phyloP scores from a whole-genome alignment of 2,329 filamentous ascomycete genomes.

The Penicillium crustosum region DNA sequence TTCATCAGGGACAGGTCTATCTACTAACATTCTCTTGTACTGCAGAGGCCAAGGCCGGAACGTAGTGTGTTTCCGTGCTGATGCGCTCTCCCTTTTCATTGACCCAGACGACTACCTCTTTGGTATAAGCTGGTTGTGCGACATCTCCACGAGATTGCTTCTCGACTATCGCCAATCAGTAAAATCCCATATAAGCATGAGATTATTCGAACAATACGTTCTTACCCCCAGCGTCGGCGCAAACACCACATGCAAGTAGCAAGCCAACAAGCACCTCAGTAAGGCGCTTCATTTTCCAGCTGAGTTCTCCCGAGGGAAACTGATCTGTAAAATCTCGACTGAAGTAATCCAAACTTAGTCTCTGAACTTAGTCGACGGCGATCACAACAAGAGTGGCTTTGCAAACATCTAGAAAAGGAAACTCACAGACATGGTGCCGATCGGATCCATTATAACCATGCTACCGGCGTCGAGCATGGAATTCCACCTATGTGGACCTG shows the following conservation, averaged over 20 bases:
- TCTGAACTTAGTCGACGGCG: conserved; percentile 13
- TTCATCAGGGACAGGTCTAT: background rate
- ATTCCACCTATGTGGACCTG: background rate
- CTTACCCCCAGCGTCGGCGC: conserved; percentile 29
- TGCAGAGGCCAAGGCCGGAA: conserved; percentile 6
- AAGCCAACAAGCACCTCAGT: conserved; percentile 13
- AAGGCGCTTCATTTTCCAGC: conserved; percentile 18
- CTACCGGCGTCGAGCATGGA: background rate
- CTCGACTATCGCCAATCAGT: conserved; percentile 16
- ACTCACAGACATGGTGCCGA: conserved; percentile 16
- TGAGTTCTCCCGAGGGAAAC: background rate
- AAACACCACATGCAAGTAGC: conserved; percentile 16
- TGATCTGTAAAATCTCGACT: background rate
- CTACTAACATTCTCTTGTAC: conserved; percentile 20
- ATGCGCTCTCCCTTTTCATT: conserved; percentile 57
- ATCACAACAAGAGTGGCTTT: conserved; percentile 11
- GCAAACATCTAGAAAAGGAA: conserved; percentile 1
- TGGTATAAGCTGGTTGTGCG: conserved; percentile 41
- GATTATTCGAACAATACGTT: background rate
- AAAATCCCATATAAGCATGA: conserved; percentile 4
- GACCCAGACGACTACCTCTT: conserved; percentile 60
- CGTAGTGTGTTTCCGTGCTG: conserved; percentile 38
- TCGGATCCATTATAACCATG: conserved; percentile 23
- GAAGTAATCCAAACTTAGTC: conserved; percentile 7
- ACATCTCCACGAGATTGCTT: conserved; percentile 28